Conservation (phyloP, 2,329 filamentous ascomycete genomes). For the Fusarium proliferatum region DNA sequence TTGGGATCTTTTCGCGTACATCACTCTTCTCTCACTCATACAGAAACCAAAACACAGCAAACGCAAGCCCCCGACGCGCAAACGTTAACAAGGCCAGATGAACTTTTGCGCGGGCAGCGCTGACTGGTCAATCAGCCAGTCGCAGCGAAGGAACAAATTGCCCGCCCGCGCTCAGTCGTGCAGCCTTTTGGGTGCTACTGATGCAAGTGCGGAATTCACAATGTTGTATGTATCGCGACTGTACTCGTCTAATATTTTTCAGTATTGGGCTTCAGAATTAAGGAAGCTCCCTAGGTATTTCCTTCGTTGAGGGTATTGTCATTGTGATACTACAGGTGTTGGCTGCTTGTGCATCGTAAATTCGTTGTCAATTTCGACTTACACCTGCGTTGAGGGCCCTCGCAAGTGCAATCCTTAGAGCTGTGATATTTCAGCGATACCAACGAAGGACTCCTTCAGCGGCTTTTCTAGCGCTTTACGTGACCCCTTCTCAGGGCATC, state of each 20-base stretch:
- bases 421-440: constrained; percentile 45
- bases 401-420: constrained; percentile 22
- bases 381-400: constrained; percentile 14
- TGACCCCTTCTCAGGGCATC: constrained; percentile 40
- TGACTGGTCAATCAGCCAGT: constrained; percentile 36
- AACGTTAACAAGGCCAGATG: constrained; percentile 7
- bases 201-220: constrained; percentile 36
- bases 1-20: constrained; percentile 10
- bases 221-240: constrained; percentile 29
- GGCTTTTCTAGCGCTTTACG: constrained; percentile 35
- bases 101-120: constrained; percentile 13
- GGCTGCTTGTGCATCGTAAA: constrained; percentile 24
- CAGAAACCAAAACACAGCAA: constrained; percentile 21
- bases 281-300: constrained; percentile 9
- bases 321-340: constrained; percentile 6
- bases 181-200: constrained; percentile 39
- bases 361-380: constrained; percentile 28
- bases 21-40: constrained; percentile 11
- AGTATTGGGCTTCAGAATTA: neutral
- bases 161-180: constrained; percentile 26
- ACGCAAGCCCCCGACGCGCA: constrained; percentile 4
- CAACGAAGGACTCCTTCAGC: constrained; percentile 39
- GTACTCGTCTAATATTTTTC: constrained; percentile 41
- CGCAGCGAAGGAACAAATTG: constrained; percentile 24
- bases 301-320: neutral